Base-by-base conservation (phyloP, 1,284 basidiomycete species). In the Leccinum griseonigrum region DNA sequence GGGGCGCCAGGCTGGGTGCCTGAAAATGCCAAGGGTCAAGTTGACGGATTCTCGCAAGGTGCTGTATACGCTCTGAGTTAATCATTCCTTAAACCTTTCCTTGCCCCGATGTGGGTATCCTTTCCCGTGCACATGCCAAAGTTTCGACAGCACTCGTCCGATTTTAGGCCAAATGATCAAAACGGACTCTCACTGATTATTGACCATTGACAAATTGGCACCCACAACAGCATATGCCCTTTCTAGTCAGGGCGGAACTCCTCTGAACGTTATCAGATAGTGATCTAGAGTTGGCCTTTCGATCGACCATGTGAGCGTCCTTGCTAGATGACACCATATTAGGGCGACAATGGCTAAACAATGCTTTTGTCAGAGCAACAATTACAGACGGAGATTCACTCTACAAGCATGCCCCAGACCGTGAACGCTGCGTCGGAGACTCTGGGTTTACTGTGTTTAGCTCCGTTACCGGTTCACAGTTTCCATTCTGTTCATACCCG, bases 291-390 rank as follows among this genome's bases (percentile, higher is more conserved):
- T 8, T 60, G 53, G 52, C 9, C 52, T 59, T 46, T 55, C 32
- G n/a, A 29, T 62, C 43, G 10, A 46, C 18, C 43, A 58, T 63
- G 40, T 52, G 60, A 57, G 40, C 48, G 59, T 48, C 38, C 56
- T 60, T 34, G 58, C 54, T 16, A 38, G 40, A 60, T 29, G 53
- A 60, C 10, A 43, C 56, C 18, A 53, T 22, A 48, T 22, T 61
- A 18, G 51, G 60, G 56, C 59, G 50, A 48, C 66, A 59, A 43
- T 63, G 59, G 58, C 52, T 66, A 4, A 57, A 31, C 55, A 56
- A 43, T 18, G 56, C 43, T 2, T n/a, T 50, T 18, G 55, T 28
- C 26, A 22, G 51, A 28, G 56, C 43, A 18, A 51, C 58, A 8
- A 55, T 34, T 14, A 11, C 7, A 28, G 28, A 51, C 14, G 9